A percentile compares a stretch with the other conserved stretches of the same genome.
phyloP scores from a whole-genome alignment of 495 filamentous ascomycete genomes.

The Pseudoneurospora amorphoporcata region DNA sequence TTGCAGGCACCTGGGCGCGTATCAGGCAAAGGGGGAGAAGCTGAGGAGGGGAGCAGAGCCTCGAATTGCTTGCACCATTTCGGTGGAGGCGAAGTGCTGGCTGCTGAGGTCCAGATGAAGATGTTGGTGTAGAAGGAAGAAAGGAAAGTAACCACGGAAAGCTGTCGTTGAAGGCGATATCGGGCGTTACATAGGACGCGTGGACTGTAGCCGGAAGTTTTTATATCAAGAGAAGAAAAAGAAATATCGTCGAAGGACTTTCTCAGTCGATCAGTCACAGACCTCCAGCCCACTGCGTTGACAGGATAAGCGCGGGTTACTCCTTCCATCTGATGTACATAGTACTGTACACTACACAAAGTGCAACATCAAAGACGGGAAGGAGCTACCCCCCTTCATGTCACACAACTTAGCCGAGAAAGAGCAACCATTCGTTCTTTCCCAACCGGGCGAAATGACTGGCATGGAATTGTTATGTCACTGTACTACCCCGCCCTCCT shows the following conservation, averaged over 20 bases:
- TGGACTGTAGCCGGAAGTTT: too few relatives aligned
- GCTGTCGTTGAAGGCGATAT: neutral
- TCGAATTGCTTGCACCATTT: neutral
- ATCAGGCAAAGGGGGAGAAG: neutral
- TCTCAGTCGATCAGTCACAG: too few relatives aligned
- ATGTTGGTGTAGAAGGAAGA: neutral
- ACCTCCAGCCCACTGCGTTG: neutral
- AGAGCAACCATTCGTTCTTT: neutral
- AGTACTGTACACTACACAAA: neutral
- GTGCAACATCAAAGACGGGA: neutral
- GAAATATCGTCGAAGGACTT: too few relatives aligned
- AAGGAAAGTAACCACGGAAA: neutral
- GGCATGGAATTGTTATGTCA: neutral
- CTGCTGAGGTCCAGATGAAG: neutral
- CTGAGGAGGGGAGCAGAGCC: neutral
- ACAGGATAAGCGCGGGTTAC: neutral
- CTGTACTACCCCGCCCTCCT: neutral
- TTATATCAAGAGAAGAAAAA: too few relatives aligned
- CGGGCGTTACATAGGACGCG: too few relatives aligned
- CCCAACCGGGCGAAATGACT: neutral
- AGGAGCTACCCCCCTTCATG: neutral
- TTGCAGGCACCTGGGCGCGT: neutral
- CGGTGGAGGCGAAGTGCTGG: neutral
- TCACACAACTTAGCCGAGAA: neutral
- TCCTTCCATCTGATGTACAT: neutral